Base-by-base conservation (phyloP, 2,329 filamentous ascomycete genomes). In the Cordyceps fumosorosea region DNA sequence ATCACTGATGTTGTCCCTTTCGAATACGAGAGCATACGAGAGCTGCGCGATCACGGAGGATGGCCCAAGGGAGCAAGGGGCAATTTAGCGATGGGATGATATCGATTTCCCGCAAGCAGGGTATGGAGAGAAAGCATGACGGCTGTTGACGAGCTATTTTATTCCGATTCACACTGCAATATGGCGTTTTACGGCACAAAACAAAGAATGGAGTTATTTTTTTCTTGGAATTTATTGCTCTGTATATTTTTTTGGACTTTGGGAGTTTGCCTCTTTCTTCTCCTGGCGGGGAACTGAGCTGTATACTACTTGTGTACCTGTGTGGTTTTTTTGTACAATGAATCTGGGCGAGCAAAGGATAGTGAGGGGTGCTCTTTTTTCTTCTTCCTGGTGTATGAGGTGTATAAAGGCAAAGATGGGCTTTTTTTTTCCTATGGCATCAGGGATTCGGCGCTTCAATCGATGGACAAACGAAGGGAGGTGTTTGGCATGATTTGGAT, bases 1-100 rank as follows among this genome's bases (percentile, higher is more conserved):
- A 89, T 71, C 75, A 77, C 65, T 78, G 67, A 69, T 51, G 61
- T 65, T 34, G 60, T 62, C 62, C 29, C 51, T 50, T 56, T 34
- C 8, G 7, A 16, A 12, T 48, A 22, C 12, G 20, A 22, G 44
- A 37, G 10, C 12, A 12, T 37, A 29, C 29, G 29, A 29, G 34
- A 37, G 34, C 34, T 37, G 12, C 12, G 5, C 29, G 29, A 37
- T 37, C 5, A n/a, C n/a, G 8, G 44, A 22, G 34, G n/a, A 18
- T 12, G 3, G 26, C 22, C 11, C 40, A 20, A 32, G 24, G 37
- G 22, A 26, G 12, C 45, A 40, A 48, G 53, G n/a, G 53, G 22
- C 16, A 29, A 40, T 22, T 26, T 24, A n/a, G 45, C 32, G 20
- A 50, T 40, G 32, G 14, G 14, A 37, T 37, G 20, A 40, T 14